phyloP scores from a whole-genome alignment of 108 stramenopile species.

The Nannochloropsis oceanica region DNA sequence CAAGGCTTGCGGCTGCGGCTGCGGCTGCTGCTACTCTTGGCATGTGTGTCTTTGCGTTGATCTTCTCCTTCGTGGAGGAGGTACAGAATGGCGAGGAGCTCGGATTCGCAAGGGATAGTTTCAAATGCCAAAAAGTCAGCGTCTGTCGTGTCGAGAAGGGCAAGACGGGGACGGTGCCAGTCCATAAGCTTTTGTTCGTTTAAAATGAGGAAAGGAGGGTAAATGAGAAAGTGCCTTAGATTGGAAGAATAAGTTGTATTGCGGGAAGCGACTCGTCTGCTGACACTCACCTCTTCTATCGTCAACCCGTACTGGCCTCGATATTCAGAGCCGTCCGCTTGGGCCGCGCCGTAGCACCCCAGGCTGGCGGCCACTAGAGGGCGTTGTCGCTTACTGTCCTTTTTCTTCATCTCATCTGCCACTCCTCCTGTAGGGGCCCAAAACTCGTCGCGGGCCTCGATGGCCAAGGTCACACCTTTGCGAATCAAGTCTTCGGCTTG shows the following conservation, averaged over 20 bases:
- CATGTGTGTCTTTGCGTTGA: background rate
- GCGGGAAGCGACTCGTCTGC: background rate
- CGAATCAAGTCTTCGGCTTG: constrained; percentile 10
- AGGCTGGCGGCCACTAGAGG: constrained; percentile 32
- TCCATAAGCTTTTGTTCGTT: background rate
- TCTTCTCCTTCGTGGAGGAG: background rate
- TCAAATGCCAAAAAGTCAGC: constrained; percentile 30
- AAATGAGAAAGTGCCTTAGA: background rate
- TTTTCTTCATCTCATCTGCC: background rate
- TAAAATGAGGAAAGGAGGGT: background rate
- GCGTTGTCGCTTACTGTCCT: background rate
- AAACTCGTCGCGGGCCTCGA: constrained; percentile 19
- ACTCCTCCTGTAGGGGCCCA: background rate
- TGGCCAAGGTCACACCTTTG: constrained; percentile 16
- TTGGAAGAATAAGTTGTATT: background rate
- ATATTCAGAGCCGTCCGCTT: constrained; percentile 40
- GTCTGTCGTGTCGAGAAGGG: constrained; percentile 2
- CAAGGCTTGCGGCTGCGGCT: background rate
- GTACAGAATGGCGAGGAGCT: constrained; percentile 15
- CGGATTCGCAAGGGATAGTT: constrained; percentile 31
- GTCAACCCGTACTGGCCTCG: constrained; percentile 20
- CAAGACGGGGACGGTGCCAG: constrained; percentile 15
- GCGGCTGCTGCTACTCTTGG: background rate
- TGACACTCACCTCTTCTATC: background rate
- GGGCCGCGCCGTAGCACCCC: constrained; percentile 32